phyloP scores from a whole-genome alignment of 805 yeast species.

The Schizosaccharomyces cryophilus region DNA sequence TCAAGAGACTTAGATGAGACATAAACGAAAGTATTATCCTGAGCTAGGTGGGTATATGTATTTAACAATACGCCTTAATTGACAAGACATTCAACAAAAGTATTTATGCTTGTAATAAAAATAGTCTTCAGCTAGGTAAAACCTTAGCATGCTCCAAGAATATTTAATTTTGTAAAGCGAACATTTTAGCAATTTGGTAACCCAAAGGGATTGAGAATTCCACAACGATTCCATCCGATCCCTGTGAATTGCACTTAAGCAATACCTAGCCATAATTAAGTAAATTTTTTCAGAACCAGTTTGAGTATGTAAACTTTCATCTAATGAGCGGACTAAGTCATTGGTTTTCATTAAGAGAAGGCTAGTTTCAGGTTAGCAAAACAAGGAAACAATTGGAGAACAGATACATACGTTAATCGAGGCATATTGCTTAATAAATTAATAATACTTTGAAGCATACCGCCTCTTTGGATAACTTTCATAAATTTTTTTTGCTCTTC shows the following conservation, averaged over 20 bases:
- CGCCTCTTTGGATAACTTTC: slow-evolving; percentile 27
- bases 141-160: background rate
- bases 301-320: slow-evolving; percentile 59
- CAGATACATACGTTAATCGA: slow-evolving; percentile 33
- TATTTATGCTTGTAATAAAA: background rate
- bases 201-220: background rate
- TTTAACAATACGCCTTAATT: background rate
- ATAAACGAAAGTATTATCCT: background rate
- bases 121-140: background rate
- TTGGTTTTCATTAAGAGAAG: slow-evolving; percentile 66
- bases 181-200: background rate
- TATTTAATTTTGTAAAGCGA: background rate
- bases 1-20: too few relatives aligned
- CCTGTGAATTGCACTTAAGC: slow-evolving; percentile 55
- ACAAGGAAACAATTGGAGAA: background rate
- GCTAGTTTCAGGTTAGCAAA: background rate
- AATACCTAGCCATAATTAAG: slow-evolving; percentile 68
- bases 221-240: slow-evolving; percentile 17
- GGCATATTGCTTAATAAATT: slow-evolving; percentile 57
- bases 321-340: slow-evolving; percentile 72
- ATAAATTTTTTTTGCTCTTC: slow-evolving; percentile 51
- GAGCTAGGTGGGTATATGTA: too few relatives aligned
- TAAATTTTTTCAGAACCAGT: slow-evolving; percentile 74
- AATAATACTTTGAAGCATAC: slow-evolving; percentile 55
- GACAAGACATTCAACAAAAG: background rate